Conservation (phyloP, 495 filamentous ascomycete species). For the Podospora australis region DNA sequence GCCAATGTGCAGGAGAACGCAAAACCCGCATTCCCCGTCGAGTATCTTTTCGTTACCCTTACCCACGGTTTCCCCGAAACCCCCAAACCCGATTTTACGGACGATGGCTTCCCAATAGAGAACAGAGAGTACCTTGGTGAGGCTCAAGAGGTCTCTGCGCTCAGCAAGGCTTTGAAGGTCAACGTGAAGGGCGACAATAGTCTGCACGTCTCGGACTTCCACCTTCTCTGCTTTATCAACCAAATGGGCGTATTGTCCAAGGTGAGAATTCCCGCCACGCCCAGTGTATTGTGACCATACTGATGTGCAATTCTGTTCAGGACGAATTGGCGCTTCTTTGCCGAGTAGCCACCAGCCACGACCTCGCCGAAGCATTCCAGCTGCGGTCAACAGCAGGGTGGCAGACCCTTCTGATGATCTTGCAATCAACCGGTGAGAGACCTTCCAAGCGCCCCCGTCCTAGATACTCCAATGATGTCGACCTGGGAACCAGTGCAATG, state of each 20-base stretch:
- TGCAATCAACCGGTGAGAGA: conserved; percentile 95
- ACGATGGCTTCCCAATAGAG: conserved; percentile 73
- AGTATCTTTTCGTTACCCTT: conserved; percentile 91
- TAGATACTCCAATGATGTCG: conserved; percentile 36
- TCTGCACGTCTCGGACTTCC: conserved; percentile 79
- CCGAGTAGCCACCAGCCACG: conserved; percentile 70
- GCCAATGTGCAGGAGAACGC: conserved; percentile 95
- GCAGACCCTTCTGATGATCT: conserved; percentile 86
- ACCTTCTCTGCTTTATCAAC: conserved; percentile 82
- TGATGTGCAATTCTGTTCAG: conserved; percentile 42
- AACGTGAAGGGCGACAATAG: conserved; percentile 49
- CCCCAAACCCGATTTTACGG: conserved; percentile 64
- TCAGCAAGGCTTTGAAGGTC: conserved; percentile 36
- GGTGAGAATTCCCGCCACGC: conserved; percentile 34
- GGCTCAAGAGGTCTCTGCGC: conserved; percentile 56
- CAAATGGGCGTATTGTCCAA: conserved; percentile 73
- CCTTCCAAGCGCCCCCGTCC: conserved; percentile 74
- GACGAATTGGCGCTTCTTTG: conserved; percentile 85
- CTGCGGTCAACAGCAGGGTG: conserved; percentile 80
- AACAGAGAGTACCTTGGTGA: conserved; percentile 82
- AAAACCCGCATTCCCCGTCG: conserved; percentile 91
- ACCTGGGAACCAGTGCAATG: too few relatives aligned
- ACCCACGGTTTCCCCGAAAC: conserved; percentile 92
- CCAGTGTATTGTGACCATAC: background rate
- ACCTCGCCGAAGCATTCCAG: conserved; percentile 69